Evolutionary conservation across 1,139 yeast genomes (phyloP).

Genomic region (Hyphopichia pseudoburtonii): DNA sequence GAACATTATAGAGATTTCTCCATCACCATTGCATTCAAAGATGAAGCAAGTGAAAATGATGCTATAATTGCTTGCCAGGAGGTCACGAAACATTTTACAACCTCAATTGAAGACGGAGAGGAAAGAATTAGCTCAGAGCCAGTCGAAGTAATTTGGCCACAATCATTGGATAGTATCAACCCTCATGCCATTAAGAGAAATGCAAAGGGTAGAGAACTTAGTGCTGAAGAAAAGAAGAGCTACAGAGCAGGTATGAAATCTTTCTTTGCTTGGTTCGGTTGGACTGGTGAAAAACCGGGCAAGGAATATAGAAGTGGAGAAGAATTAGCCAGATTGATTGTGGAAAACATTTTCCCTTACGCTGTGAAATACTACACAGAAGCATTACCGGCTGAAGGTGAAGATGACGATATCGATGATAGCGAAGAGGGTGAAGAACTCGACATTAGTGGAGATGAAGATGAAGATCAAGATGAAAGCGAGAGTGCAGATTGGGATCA

Average conservation of each 20-base stretch:
- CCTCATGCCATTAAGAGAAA: constrained; percentile 47
- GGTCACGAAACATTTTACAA: constrained; percentile 53
- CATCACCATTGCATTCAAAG: constrained; percentile 53
- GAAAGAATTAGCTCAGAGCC: constrained; percentile 52
- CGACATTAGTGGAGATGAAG: constrained; percentile 52
- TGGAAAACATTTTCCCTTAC: constrained; percentile 68
- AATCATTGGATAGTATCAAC: constrained; percentile 49
- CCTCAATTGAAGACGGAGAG: constrained; percentile 46
- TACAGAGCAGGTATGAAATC: constrained; percentile 73
- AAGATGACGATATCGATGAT: constrained; percentile 52
- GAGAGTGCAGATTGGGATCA: no score
- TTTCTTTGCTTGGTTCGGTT: constrained; percentile 69
- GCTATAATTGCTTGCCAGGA: constrained; percentile 49
- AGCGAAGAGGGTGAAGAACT: constrained; percentile 56
- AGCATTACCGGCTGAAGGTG: constrained; percentile 61
- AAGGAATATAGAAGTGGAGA: constrained; percentile 75
- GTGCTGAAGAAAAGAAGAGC: constrained; percentile 54
- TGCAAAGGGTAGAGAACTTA: constrained; percentile 31
- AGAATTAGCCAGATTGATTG: constrained; percentile 60
- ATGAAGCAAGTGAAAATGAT: constrained; percentile 26
- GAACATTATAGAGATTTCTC: constrained; percentile 50
- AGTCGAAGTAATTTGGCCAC: constrained; percentile 61
- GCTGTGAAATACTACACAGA: constrained; percentile 73
- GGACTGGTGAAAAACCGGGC: constrained; percentile 75
- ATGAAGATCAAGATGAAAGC: constrained; percentile 16